Base-by-base conservation (phyloP, 2,329 filamentous ascomycete species). In the Teratosphaeria zuluensis region DNA sequence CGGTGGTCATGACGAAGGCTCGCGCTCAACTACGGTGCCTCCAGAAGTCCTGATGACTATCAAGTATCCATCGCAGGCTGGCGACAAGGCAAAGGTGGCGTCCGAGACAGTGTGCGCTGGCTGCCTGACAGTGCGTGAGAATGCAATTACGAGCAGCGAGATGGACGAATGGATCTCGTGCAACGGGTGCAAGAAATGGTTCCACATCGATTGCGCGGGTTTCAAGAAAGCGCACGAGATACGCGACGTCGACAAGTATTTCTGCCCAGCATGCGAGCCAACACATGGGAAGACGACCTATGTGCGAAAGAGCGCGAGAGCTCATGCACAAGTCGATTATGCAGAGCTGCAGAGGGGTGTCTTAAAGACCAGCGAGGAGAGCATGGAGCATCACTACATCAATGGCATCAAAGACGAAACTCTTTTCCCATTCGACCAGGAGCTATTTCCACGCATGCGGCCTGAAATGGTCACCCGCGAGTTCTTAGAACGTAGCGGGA, bases 111-210 rank as follows among this genome's bases (percentile, higher is more conserved):
- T 79, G 8, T 86, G 84, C 66, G 81, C 80, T 35, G 77, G 78
- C 30, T 87, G 84, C 67, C 77, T 81, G 48, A 77, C 81, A 58
- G 75, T 80, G 53, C 78, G 82, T 21, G 77, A 80, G 55, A 77
- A 79, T 38, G 70, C 75, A 24, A 77, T 78, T 35, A 77, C 75
- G 11, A 65, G 62, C 33, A 66, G 66, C 28, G 81, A 84, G 56
- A 75, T 78, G 59, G 81, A 85, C 62, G 77, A 81, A 57, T 88
- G 85, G 85, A 85, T 88, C 61, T 81, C 80, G 51, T 88, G 85
- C 68, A 84, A 87, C 69, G 84, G 83, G 30, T 88, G 85, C 72
- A 84, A 86, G 67, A 78, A 78, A 58, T 88, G 85, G 85, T 86
- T 84, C 66, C 85, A 88, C 72, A 84, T 84, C 60, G 79, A 83